Evolutionary conservation across 2,329 filamentous ascomycete genomes (phyloP).

Genomic region (Ascochyta lentis): DNA sequence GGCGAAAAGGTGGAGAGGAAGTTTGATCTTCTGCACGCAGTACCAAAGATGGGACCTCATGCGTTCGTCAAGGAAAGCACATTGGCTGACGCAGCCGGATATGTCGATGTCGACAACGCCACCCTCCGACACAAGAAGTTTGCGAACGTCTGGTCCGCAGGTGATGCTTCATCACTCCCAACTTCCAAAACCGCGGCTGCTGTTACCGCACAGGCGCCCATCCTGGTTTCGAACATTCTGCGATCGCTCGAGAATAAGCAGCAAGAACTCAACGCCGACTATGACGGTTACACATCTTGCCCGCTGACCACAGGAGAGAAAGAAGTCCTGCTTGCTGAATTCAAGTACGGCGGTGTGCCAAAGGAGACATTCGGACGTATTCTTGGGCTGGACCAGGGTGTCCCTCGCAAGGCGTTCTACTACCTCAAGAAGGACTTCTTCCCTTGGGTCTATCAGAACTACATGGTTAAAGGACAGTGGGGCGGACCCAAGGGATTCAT

Average conservation of each 20-base stretch:
- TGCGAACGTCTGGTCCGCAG: constrained; percentile 49
- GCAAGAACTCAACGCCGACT: constrained; percentile 21
- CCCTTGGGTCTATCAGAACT: constrained; percentile 68
- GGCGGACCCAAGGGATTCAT: constrained; percentile 63
- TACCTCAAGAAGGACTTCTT: constrained; percentile 72
- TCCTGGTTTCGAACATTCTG: constrained; percentile 47
- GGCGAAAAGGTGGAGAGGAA: constrained; percentile 37
- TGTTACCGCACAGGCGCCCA: constrained; percentile 47
- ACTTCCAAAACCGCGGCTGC: constrained; percentile 51
- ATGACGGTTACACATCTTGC: constrained; percentile 52
- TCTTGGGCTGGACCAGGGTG: constrained; percentile 64
- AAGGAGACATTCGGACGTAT: constrained; percentile 66
- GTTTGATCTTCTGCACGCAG: constrained; percentile 49
- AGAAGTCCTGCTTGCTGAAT: constrained; percentile 69
- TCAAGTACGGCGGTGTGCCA: constrained; percentile 68
- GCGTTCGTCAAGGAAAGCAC: constrained; percentile 46
- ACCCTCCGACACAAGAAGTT: constrained; percentile 49
- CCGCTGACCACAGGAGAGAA: constrained; percentile 58
- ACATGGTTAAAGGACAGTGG: constrained; percentile 69
- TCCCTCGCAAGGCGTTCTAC: constrained; percentile 65
- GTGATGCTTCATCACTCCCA: constrained; percentile 48
- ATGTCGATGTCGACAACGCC: constrained; percentile 45
- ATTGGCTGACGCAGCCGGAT: constrained; percentile 46
- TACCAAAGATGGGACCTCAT: constrained; percentile 49
- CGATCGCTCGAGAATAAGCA: constrained; percentile 33